A percentile compares a stretch with the other conserved stretches of the same genome.
Evolutionary conservation across 2,329 filamentous ascomycete species (phyloP).

Genomic region (Cordyceps sp.): DNA sequence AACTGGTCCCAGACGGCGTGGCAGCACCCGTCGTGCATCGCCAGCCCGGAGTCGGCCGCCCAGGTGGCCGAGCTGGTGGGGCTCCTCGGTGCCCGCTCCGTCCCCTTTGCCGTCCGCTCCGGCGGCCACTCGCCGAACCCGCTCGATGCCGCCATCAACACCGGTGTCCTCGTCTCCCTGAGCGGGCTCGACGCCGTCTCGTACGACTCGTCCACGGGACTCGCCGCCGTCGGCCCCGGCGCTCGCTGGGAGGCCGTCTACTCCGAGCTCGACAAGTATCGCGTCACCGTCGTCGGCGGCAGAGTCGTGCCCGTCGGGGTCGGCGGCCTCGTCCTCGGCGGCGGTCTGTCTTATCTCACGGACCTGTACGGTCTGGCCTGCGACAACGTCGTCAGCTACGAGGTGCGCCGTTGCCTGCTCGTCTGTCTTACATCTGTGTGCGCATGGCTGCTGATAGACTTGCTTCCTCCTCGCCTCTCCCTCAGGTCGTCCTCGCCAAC

Average conservation of each 20-base stretch:
- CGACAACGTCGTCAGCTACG: constrained; percentile 20
- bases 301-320: constrained; percentile 10
- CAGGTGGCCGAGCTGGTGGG: neutral
- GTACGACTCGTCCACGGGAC: neutral
- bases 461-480: too few relatives aligned
- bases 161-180: constrained; percentile 4
- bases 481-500: neutral
- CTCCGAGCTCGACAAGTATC: constrained; percentile 5
- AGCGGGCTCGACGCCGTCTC: constrained; percentile 1
- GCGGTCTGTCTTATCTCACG: constrained; percentile 23
- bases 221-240: constrained; percentile 14
- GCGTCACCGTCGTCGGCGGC: constrained; percentile 8
- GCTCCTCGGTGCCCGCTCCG: neutral
- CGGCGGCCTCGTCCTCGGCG: constrained; percentile 5
- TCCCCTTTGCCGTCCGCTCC: constrained; percentile 3
- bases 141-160: constrained; percentile 3
- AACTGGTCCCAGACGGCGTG: too few relatives aligned
- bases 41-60: neutral
- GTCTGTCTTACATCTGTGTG: too few relatives aligned
- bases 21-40: neutral
- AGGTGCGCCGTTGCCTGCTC: too few relatives aligned
- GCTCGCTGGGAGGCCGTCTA: constrained; percentile 9
- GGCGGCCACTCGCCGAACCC: constrained; percentile 4
- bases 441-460: too few relatives aligned
- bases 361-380: constrained; percentile 16